Percentiles rank a stretch among this genome's conserved stretches.
Conservation (phyloP, 352 stramenopile genomes). For the Phytophthora pseudosyringae region DNA sequence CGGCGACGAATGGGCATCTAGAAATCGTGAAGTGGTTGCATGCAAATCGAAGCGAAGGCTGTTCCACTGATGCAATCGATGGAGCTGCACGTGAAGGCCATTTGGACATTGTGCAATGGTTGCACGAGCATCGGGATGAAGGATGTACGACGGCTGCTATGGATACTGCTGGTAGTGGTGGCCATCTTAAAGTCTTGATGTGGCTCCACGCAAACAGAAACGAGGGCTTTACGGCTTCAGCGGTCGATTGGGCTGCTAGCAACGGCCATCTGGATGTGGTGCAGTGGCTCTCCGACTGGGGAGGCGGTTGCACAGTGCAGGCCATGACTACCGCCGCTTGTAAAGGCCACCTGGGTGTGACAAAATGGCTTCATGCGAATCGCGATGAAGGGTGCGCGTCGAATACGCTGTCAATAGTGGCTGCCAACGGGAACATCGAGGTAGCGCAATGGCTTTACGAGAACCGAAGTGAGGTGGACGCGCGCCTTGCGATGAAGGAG, state of each 20-base stretch:
- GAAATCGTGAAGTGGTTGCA: slow-evolving; percentile 31
- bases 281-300: slow-evolving; percentile 27
- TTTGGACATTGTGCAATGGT: slow-evolving; percentile 22
- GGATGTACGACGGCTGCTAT: slow-evolving; percentile 34
- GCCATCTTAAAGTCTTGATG: slow-evolving; percentile 29
- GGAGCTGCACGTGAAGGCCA: slow-evolving; percentile 23
- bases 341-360: slow-evolving; percentile 21
- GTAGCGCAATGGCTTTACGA: slow-evolving; percentile 21
- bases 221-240: slow-evolving; percentile 25
- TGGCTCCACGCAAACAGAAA: slow-evolving; percentile 30
- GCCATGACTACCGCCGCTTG: slow-evolving; percentile 22
- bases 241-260: slow-evolving; percentile 29
- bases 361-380: slow-evolving; percentile 33
- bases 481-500: slow-evolving; percentile 12
- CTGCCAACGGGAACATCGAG: slow-evolving; percentile 11
- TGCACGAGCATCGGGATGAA: slow-evolving; percentile 20
- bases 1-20: slow-evolving; percentile 13
- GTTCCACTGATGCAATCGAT: slow-evolving; percentile 24
- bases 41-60: slow-evolving; percentile 22
- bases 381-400: slow-evolving; percentile 18
- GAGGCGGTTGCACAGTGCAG: slow-evolving; percentile 17
- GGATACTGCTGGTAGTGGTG: slow-evolving; percentile 19
- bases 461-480: slow-evolving; percentile 23
- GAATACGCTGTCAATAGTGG: slow-evolving; percentile 20
- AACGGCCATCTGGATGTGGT: slow-evolving; percentile 25